Evolutionary conservation across 352 stramenopile species (phyloP), one percentile per base, ranked within the genome.

Genomic region (Phytopythium ostracodes): DNA sequence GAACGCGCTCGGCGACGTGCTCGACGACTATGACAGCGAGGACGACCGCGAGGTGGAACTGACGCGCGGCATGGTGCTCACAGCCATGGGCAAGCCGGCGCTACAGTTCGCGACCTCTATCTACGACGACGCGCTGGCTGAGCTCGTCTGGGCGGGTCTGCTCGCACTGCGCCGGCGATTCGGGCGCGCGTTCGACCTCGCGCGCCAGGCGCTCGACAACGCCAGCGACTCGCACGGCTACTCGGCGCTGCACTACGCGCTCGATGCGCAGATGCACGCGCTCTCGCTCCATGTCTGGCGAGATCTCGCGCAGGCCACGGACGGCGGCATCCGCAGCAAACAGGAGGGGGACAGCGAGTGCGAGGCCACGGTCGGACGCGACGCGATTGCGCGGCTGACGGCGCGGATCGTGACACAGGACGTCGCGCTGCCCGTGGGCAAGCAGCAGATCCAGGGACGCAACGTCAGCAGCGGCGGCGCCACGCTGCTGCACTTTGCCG

Each of bases 71-170:
- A 73, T 73, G 69, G 31, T 86, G 62, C 62, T 92, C 29, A 71
- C 75, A 15, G 85, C 86, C 27, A 80, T 94, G 77, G 86, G 86
- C 24, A 92, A 95, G 62, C 82, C 82, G 0, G 80, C 82, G 52
- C 71, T 95, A 35, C 66, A 91, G 20, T 95, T 93, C 54, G 82
- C 84, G 36, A 73, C 86, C 9, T 92, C 86, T 46, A 88, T 95
- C 56, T 95, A 95, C 63, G 86, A 95, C 63, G 86, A 95, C 61
- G 79, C 92, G 38, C 71, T 95, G 36, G 79, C 82, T 35, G 50
- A 77, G 33, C 59, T 87, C 36, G 75, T 92, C 64, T 91, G 81
- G 79, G 60, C 60, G 31, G 83, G 81, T 1, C 72, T 89, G 25
- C 43, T 82, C 25, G 67, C 67, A 25, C 74, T 90, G 68, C 77